A percentile compares a stretch with the other conserved stretches of the same genome.
Evolutionary conservation across 768 basidiomycete species (phyloP).

Genomic region (Boletus subcaerulescens): DNA sequence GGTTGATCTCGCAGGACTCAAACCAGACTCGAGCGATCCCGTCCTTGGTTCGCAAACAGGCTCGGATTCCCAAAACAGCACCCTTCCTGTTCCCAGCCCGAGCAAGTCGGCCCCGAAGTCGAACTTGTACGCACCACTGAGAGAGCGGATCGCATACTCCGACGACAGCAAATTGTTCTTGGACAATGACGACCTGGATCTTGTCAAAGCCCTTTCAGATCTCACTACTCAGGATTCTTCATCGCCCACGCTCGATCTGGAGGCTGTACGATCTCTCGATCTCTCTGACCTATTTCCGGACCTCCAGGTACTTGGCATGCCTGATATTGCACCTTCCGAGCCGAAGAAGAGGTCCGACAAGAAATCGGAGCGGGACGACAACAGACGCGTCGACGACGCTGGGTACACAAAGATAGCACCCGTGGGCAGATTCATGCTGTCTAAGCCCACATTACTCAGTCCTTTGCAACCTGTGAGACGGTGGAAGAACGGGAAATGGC

Average conservation of each 20-base stretch:
- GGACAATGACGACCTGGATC: constrained; percentile 48
- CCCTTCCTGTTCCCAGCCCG: constrained; percentile 10
- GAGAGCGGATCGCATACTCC: constrained; percentile 52
- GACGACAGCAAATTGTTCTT: constrained; percentile 49
- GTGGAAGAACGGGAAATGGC: constrained; percentile 63
- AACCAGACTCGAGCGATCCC: constrained; percentile 56
- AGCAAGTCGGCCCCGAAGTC: constrained; percentile 42
- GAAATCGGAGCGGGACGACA: constrained; percentile 61
- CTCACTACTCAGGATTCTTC: constrained; percentile 30
- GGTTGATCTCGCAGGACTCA: constrained; percentile 40
- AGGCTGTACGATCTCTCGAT: constrained; percentile 39
- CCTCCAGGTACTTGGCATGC: constrained; percentile 56
- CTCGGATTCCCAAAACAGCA: constrained; percentile 34
- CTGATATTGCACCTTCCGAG: constrained; percentile 41
- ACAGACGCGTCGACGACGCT: constrained; percentile 75
- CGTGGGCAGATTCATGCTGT: constrained; percentile 72
- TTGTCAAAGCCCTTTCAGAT: constrained; percentile 48
- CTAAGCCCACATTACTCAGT: constrained; percentile 80
- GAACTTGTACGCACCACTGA: constrained; percentile 52
- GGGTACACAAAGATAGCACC: constrained; percentile 74
- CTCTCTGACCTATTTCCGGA: constrained; percentile 82
- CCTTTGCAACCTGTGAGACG: constrained; percentile 79
- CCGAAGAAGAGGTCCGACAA: constrained; percentile 53
- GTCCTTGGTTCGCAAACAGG: constrained; percentile 42
- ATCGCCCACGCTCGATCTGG: constrained; percentile 15